phyloP scores from a whole-genome alignment of 148 eudicot species.

The Pouteria glomerata region DNA sequence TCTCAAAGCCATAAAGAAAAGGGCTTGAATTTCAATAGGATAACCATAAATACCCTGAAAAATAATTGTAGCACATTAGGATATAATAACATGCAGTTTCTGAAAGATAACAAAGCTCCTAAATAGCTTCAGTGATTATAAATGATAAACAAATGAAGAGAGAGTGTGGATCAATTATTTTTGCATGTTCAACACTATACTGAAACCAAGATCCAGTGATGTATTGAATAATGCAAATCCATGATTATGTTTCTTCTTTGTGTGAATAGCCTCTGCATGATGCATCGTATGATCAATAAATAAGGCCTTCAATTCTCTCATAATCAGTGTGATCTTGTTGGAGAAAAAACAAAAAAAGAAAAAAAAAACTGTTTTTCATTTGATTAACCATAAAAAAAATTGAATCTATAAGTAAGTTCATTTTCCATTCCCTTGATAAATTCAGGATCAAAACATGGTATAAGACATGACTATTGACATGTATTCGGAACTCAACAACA shows the following conservation, averaged over 20 bases:
- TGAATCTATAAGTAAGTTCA: too few relatives aligned
- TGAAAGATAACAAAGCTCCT: not conserved
- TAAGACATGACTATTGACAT: too few relatives aligned
- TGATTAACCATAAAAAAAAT: too few relatives aligned
- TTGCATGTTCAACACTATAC: not conserved
- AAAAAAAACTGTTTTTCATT: too few relatives aligned
- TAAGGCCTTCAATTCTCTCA: not conserved
- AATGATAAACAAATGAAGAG: not conserved
- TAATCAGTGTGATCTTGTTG: too few relatives aligned
- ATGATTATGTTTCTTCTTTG: not conserved
- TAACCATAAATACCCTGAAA: slow-evolving; percentile 93
- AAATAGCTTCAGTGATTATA: not conserved
- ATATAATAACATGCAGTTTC: not conserved
- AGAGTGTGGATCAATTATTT: not conserved
- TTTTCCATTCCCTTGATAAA: too few relatives aligned
- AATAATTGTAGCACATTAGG: slow-evolving; percentile 2
- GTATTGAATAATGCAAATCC: not conserved
- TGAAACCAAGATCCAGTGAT: not conserved
- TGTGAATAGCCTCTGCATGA: not conserved
- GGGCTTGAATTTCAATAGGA: slow-evolving; percentile 97
- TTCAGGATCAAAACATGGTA: too few relatives aligned
- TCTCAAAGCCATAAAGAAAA: slow-evolving; percentile 91
- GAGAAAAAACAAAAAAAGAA: too few relatives aligned
- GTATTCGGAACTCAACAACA: too few relatives aligned
- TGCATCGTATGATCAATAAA: not conserved